Evolutionary conservation across 768 basidiomycete genomes (phyloP), one percentile per base, ranked within the genome.

Genomic region (Boletus rubroflammeus): DNA sequence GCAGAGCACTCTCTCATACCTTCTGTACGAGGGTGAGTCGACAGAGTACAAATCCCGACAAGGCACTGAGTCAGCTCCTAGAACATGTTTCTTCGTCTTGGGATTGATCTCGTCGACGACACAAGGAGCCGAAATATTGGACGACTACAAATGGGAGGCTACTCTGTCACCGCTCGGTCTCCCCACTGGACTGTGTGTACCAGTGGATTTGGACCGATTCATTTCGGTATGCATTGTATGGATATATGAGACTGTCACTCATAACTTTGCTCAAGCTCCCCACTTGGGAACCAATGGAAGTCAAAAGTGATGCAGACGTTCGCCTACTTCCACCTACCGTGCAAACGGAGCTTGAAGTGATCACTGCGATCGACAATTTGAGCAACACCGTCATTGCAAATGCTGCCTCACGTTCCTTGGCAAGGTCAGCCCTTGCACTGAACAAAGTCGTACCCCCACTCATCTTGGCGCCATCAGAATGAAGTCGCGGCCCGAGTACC

Each of bases 311-410:
- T 32, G 62, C 72, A 47, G 54, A 80, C 70, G 54, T 72, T 53
- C 82, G 81, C 3, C 70, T 95, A 28, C 73, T 83, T 54, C 83
- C 87, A 5, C 84, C 90, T 9, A 79, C 80, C 0, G 75, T 81
- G 7, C 82, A 85, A 56, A 74, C 81, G 35, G 95, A 98, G 62
- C 77, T 84, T 5, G 92, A 96, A 61, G 86, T 92, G 28, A 80
- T 95, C 61, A 86, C 88, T 5, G 90, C 92, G 5, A 90, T 99
- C 47, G 88, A 93, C 62, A 98, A 98, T 67, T 77, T 99, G 39
- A 86, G 89, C 28, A 99, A 99, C 67, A 92, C 94, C 19, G 94
- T 98, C 47, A 90, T 98, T 54, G 94, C 95, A 0, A 95, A 95
- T 64, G 84, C 91, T 23, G 94, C 97, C 1, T 98, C 97, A 23